Evolutionary conservation across 345 rosid genomes (phyloP).

Genomic region (Eutrema heterophyllum): DNA sequence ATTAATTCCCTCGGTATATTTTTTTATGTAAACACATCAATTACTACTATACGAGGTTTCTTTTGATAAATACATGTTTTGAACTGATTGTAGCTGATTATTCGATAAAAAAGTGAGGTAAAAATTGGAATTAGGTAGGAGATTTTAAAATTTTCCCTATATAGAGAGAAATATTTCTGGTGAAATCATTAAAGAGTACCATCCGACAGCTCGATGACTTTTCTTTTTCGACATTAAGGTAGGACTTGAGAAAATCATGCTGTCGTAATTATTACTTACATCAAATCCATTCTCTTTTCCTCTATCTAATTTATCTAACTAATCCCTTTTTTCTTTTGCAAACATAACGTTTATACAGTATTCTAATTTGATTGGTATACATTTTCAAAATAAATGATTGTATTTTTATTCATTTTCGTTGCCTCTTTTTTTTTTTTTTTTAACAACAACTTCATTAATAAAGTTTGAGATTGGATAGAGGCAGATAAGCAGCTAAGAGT

Average conservation of each 20-base stretch:
- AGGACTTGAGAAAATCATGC: slow-evolving; percentile 24
- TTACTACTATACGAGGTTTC: slow-evolving; percentile 21
- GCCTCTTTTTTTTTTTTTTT: neutral
- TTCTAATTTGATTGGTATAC: slow-evolving; percentile 3
- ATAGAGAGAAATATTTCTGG: slow-evolving; percentile 16
- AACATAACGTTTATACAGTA: neutral
- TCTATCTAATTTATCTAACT: neutral
- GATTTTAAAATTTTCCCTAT: neutral
- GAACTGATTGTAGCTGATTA: neutral
- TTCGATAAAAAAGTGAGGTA: neutral
- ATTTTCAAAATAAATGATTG: neutral
- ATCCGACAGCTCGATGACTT: slow-evolving; percentile 36
- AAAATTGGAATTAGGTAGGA: slow-evolving; percentile 18
- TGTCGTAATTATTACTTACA: slow-evolving; percentile 27
- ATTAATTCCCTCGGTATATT: neutral
- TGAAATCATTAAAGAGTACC: slow-evolving; percentile 33
- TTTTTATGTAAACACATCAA: neutral
- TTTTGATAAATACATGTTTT: slow-evolving; percentile 9
- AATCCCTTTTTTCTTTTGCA: neutral
- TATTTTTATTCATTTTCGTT: neutral
- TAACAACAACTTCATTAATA: too few relatives aligned
- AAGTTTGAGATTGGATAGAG: too few relatives aligned
- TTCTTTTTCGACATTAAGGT: slow-evolving; percentile 32
- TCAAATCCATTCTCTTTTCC: slow-evolving; percentile 4
- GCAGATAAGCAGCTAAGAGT: too few relatives aligned